Evolutionary conservation across 495 filamentous ascomycete genomes (phyloP).

Genomic region (Aeminium ludgeri): DNA sequence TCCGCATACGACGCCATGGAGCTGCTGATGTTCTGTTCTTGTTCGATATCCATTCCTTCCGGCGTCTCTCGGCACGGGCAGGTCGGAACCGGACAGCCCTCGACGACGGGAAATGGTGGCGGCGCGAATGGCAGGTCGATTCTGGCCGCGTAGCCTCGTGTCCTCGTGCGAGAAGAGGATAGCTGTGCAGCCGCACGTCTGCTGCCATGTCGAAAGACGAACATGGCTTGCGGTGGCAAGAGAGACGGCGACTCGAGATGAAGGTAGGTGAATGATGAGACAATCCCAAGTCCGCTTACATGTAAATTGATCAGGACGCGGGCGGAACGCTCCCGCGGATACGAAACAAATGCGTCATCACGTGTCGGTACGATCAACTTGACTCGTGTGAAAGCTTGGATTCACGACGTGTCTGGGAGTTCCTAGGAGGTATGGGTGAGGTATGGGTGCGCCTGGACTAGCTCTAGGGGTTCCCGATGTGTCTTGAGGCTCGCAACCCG

Average conservation of each 20-base stretch:
- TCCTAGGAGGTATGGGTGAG: too few relatives aligned
- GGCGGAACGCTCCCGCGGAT: too few relatives aligned
- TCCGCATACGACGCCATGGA: constrained; percentile 66
- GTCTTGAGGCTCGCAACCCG: too few relatives aligned
- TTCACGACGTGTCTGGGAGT: too few relatives aligned
- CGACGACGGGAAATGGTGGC: constrained; percentile 32
- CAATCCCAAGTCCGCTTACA: too few relatives aligned
- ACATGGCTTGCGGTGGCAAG: constrained; percentile 2
- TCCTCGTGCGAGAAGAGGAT: background rate
- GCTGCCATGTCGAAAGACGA: constrained; percentile 12
- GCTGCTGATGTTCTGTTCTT: constrained; percentile 45
- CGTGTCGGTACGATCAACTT: too few relatives aligned
- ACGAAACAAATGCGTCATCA: too few relatives aligned
- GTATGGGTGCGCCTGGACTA: too few relatives aligned
- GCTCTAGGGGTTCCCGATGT: too few relatives aligned
- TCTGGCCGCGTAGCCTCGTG: constrained; percentile 7
- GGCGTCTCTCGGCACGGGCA: constrained; percentile 57
- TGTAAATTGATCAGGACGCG: too few relatives aligned
- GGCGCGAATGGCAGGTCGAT: constrained; percentile 12
- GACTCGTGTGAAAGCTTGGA: too few relatives aligned
- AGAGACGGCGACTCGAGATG: background rate
- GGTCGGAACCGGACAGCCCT: constrained; percentile 52
- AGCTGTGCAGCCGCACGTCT: background rate
- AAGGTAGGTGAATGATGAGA: background rate
- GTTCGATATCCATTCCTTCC: constrained; percentile 57